Base-by-base conservation (phyloP, 345 rosid species). In the Fremontodendron californicum region DNA sequence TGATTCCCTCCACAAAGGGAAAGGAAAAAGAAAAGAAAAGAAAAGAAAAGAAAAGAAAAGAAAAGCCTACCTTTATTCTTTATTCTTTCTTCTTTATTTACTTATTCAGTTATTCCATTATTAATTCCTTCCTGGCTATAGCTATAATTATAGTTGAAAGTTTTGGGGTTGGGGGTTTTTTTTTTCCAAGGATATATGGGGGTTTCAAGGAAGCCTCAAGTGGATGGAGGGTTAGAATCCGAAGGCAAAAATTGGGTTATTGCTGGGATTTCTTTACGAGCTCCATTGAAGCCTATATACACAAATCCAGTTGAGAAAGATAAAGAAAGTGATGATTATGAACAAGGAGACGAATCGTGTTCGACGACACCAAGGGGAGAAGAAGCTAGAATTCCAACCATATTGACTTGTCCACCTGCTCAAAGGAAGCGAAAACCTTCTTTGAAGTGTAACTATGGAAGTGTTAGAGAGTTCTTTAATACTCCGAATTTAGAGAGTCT, bases 401-500 rank as follows among this genome's bases (percentile, higher is more conserved):
- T 49, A 21, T 54, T 77, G 52, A 78, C 91, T 7, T 92, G 96
- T 66, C 97, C 97, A 31, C 88, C 90, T n/a, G 85, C 97, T 2
- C 97, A 94, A 1, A 87, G 85, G 88, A 93, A 91, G 81, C 81
- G 87, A 25, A 93, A 86, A 68, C 74, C 86, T 52, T 60, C 90
- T n/a, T 63, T 75, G 35, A 90, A 86, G 75, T 81, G 83, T 73
- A 76, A 84, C 25, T 77, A 75, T 67, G 77, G 78, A 65, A 71
- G 75, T 1, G 75, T 69, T 55, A 81, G 87, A 52, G 87, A 74
- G 58, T 89, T 83, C 82, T 90, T 90, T 18, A 78, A 81, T 69
- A 90, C 93, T 4, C 90, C 89, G 18, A 90, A 90, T 72, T 87
- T 90, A 55, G 93, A 90, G 64, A 82, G 84, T 40, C 87, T 88